Evolutionary conservation across 306 rosid species (phyloP).

Genomic region (Castanea crenata): DNA sequence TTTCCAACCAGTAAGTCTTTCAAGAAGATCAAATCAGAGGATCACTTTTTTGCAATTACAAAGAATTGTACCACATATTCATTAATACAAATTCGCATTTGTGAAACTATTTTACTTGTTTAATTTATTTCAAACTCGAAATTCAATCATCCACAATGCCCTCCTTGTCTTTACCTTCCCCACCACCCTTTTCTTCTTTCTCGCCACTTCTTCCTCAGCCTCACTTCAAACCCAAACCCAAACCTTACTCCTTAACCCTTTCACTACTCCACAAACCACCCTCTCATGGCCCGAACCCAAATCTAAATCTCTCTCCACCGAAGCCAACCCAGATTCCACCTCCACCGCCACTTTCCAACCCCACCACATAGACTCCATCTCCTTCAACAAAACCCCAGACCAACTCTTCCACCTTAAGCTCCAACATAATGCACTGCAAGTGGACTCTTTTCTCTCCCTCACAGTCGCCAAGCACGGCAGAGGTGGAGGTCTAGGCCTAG

Average conservation of each 20-base stretch:
- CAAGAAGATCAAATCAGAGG: too few species aligned
- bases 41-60: too few species aligned
- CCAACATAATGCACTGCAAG: conserved; percentile 60
- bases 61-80: too few species aligned
- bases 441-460: conserved; percentile 22
- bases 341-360: conserved; percentile 36
- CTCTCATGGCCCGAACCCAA: conserved; percentile 51
- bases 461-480: conserved; percentile 18
- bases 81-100: too few species aligned
- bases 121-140: too few species aligned
- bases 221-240: conserved; percentile 26
- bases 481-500: conserved; percentile 19
- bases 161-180: conserved; percentile 14
- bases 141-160: too few species aligned
- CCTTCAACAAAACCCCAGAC: conserved; percentile 49
- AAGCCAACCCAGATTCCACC: conserved; percentile 17
- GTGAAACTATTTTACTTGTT: too few species aligned
- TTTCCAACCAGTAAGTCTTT: too few species aligned
- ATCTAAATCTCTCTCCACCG: not conserved
- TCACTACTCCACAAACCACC: conserved; percentile 33
- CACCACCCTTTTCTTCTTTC: conserved; percentile 24
- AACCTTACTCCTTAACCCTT: conserved; percentile 26
- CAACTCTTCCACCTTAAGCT: conserved; percentile 71
- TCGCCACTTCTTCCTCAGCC: conserved; percentile 33
- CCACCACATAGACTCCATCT: conserved; percentile 68